Base-by-base conservation (phyloP, 176 grass and related monocot genomes). In the Cymbopogon citratus region DNA sequence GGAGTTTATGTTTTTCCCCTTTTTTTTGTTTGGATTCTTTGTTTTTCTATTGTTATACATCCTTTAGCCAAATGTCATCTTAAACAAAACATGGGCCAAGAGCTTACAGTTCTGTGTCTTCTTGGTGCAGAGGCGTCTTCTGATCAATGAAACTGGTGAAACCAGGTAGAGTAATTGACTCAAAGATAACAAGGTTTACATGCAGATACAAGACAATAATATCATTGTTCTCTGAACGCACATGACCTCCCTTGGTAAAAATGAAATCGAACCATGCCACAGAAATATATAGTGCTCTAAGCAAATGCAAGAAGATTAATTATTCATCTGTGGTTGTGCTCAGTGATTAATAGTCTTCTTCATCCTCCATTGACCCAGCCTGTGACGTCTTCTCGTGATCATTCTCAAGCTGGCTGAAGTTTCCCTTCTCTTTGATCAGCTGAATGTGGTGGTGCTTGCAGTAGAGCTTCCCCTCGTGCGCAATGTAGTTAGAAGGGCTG, bases 401-500 rank as follows among this genome's bases (percentile, higher is more conserved):
- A 7, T 76, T 83, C 74, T 99, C 93, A 8, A 99, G 91, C 45
- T 99, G 91, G 85, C 93, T 99, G 69, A 90, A 95, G 73, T 99
- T 99, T 1, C 96, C 96, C 75, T 99, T 99, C 83, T 95, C 89
- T 56, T 99, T 99, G 73, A 99, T 86, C 68, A 99, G 77, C 81
- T 95, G 96, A 15, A 85, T 86, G 73, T 99, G 96, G 80, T 95
- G 96, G 51, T 99, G 96, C 74, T 90, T 99, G 93, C 96, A 99
- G 86, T 95, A 99, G 71, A 99, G 89, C 85, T 93, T 99, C 66
- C 92, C 92, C 56, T 99, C 96, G 9, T 99, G 96, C 2, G 96
- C 96, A 23, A 99, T 89, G 83, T 99, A 99, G 80, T 93, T 99
- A 5, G 96, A 99, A 77, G 96, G 96, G 96, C 91, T 99, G 59